A percentile compares a stretch with the other conserved stretches of the same genome.
These are phyloP conservation scores for Arctium lappa DNA, from an alignment of 129 eudicot genomes.

Conservation along the genomic window DNA sequence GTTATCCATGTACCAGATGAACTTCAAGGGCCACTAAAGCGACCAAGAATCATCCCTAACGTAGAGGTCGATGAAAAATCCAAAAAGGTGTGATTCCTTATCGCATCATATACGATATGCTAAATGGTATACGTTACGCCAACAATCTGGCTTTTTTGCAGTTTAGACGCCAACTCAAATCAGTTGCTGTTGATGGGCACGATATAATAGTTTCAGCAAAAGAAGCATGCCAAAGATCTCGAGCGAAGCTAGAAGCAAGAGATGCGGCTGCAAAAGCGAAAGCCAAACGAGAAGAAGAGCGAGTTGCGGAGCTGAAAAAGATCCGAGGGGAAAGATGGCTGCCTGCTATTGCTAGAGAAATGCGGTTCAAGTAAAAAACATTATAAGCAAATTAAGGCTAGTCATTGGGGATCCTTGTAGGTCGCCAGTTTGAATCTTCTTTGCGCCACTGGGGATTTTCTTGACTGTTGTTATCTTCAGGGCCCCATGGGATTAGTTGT, in stretches of 20 bases:
- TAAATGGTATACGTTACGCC: background rate
- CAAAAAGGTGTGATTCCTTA: conserved; percentile 44
- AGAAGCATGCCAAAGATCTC: conserved; percentile 40
- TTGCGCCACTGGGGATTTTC: background rate
- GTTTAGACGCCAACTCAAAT: conserved; percentile 61
- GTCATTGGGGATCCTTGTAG: too few species aligned
- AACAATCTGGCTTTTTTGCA: conserved; percentile 20
- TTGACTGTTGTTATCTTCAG: background rate
- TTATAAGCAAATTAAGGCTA: background rate
- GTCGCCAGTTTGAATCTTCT: background rate
- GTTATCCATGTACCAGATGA: conserved; percentile 42
- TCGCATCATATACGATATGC: background rate
- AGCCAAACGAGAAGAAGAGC: conserved; percentile 74
- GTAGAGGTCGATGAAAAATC: conserved; percentile 80
- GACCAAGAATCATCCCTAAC: conserved; percentile 72
- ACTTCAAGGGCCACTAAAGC: conserved; percentile 66
- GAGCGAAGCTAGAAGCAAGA: conserved; percentile 56
- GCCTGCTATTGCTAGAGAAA: conserved; percentile 65
- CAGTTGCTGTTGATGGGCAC: conserved; percentile 70
- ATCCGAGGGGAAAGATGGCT: conserved; percentile 89
- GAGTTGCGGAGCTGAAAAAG: conserved; percentile 68
- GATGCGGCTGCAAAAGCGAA: conserved; percentile 72
- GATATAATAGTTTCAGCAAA: conserved; percentile 62
- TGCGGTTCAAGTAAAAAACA: conserved; percentile 24
- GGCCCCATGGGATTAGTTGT: background rate